These are phyloP conservation scores for Chlamydomonas sphaeroides DNA, from an alignment of 139 green algal genomes.

Conservation along the genomic window DNA sequence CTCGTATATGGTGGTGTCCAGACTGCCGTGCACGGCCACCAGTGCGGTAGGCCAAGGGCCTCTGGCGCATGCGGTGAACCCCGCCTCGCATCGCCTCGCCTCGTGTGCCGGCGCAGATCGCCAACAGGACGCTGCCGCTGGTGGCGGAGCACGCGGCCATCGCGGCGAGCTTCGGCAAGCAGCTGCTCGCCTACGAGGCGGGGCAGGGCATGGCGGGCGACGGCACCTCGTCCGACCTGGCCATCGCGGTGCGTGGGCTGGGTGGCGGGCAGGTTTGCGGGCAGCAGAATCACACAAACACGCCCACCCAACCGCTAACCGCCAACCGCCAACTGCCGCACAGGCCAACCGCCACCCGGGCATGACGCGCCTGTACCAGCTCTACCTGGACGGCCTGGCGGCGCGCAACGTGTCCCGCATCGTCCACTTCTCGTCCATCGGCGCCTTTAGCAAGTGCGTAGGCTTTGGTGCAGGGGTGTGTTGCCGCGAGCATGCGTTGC, in stretches of 20 bases:
- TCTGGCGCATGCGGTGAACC: too few relatives aligned
- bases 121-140: not conserved
- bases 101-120: not conserved
- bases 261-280: not conserved
- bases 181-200: constrained; percentile 40
- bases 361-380: constrained; percentile 27
- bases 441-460: not conserved
- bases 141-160: constrained; percentile 27
- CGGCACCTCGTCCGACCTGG: constrained; percentile 29
- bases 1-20: too few relatives aligned
- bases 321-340: not conserved
- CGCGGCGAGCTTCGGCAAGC: constrained; percentile 28
- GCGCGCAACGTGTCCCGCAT: constrained; percentile 5
- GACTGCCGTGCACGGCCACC: too few relatives aligned
- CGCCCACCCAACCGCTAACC: not conserved
- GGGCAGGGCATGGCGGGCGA: constrained; percentile 35
- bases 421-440: constrained; percentile 34
- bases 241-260: constrained; percentile 1
- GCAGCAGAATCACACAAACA: too few relatives aligned
- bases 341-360: constrained; percentile 40
- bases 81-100: not conserved
- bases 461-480: too few relatives aligned
- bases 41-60: too few relatives aligned
- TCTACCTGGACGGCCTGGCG: constrained; percentile 8
- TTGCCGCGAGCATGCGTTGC: too few relatives aligned